Conservation (phyloP, 495 filamentous ascomycete genomes). For the Aspergillus conjunctus region DNA sequence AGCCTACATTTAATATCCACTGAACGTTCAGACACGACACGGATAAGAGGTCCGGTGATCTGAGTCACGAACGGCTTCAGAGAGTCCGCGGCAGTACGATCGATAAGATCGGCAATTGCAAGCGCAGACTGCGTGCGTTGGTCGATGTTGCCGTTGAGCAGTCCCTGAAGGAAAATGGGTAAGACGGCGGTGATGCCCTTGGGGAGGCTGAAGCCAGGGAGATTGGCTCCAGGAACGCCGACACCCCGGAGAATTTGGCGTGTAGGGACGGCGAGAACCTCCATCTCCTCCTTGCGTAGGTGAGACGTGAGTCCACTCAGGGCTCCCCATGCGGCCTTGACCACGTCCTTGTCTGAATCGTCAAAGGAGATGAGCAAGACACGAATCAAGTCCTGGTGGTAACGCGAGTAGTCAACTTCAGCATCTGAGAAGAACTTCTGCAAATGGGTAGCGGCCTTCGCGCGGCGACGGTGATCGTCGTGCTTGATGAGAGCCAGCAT, state of each 20-base stretch:
- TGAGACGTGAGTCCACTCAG: slow-evolving; percentile 83
- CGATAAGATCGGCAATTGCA: slow-evolving; percentile 92
- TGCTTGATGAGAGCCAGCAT: slow-evolving; percentile 86
- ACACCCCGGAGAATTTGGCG: slow-evolving; percentile 82
- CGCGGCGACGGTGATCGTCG: slow-evolving; percentile 83
- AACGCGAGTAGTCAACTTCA: slow-evolving; percentile 86
- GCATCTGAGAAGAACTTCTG: slow-evolving; percentile 84
- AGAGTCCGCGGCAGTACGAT: slow-evolving; percentile 79
- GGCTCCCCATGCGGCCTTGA: slow-evolving; percentile 91
- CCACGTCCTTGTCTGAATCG: slow-evolving; percentile 78
- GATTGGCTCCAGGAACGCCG: slow-evolving; percentile 79
- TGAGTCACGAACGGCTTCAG: slow-evolving; percentile 94
- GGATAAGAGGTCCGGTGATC: slow-evolving; percentile 94
- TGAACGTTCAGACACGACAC: slow-evolving; percentile 93
- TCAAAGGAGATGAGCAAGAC: slow-evolving; percentile 88
- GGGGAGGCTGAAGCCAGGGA: slow-evolving; percentile 87
- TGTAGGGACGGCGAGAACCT: slow-evolving; percentile 83
- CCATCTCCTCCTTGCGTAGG: slow-evolving; percentile 98
- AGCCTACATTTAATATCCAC: slow-evolving; percentile 79
- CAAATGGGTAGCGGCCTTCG: slow-evolving; percentile 75
- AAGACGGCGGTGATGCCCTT: slow-evolving; percentile 97
- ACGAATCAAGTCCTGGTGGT: slow-evolving; percentile 91
- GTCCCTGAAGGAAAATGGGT: slow-evolving; percentile 95
- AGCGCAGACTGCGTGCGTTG: slow-evolving; percentile 90
- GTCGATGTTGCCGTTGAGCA: slow-evolving; percentile 92